Base-by-base conservation (phyloP, 1,139 yeast species). In the Saccharomyces hybrid region DNA sequence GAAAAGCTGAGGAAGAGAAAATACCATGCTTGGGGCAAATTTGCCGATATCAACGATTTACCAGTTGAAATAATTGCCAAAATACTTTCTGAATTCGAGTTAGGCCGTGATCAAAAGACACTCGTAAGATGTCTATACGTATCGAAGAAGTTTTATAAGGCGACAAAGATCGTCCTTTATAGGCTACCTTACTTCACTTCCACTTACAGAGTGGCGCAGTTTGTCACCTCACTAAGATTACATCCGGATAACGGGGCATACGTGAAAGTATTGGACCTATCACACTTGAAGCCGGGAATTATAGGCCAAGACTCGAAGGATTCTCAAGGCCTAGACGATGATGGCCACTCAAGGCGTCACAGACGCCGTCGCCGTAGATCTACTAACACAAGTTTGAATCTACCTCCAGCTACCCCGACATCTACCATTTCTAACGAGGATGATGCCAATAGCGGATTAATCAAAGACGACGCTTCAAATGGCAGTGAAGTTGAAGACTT, bases 121-220 rank as follows among this genome's bases (percentile, higher is more conserved):
- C 57, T 71, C 31, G 69, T 76, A 1, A 63, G 63, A 44, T 78
- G 84, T 59, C 66, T 84, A 41, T 77, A 76, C 56, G 81, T 83
- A 5, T 76, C 76, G 63, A 77, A 73, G 56, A 67, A 71, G 28
- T 78, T 84, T 59, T 78, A 83, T 63, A 69, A 66, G 48, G 71
- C 80, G n/a, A 75, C 82, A 8, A 81, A 82, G 61, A 77, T 78
- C 2, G 73, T 76, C 34, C 70, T 86, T 23, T 88, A 86, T 65
- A 67, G 72, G 23, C 59, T 70, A n/a, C 80, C 90, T 13, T 59
- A 63, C 14, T 78, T 88, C 61, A 76, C 80, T 0, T 83, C 93
- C 3, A 82, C 90, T 4, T 88, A 84, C 64, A 72, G 96, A 50
- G 79, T 87, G 55, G 93, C 88, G 1, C 96, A 88, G 68, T 83